Evolutionary conservation across 2,329 filamentous ascomycete genomes (phyloP), one percentile per base, ranked within the genome.

Genomic region (Pestalotiopsis sp.): DNA sequence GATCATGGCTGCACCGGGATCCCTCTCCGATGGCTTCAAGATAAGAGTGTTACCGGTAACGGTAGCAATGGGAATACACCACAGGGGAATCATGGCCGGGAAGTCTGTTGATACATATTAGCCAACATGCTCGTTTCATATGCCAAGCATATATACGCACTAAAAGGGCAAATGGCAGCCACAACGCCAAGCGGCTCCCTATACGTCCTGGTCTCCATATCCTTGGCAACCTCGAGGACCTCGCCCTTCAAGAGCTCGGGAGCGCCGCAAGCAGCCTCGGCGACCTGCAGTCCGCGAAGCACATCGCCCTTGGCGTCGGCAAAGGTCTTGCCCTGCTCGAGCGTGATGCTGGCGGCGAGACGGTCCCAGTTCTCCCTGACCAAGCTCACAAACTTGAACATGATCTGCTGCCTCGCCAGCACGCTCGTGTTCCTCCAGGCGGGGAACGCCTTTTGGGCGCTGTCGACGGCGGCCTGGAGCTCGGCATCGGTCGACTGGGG

Each of bases 61-160:
- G 58, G 93, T 93, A 61, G 93, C 93, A 74, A 96, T 92, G 52
- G 93, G 94, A 71, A 97, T 94, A 70, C 89, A 94, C 93, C 93
- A 97, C n/a, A 97, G 86, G 3, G 93, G 94, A 79, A 97, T 96
- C 93, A 97, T 97, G 75, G 93, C 93, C 58, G 93, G 93, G 83
- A 96, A 96, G 85, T 96, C 91, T 93, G 70, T 66, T 74, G 73
- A 65, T 39, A 52, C 17, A 63, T 23, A 68, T 65, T 27, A 70
- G 61, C 31, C n/a, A 59, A 27, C n/a, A n/a, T 5, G n/a, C 9
- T n/a, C 23, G 59, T 59, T 61, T 41, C 27, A 41, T 56, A 14
- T 13, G 27, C 9, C 38, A 52, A 52, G 13, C 74, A 71, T 39
- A 45, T 65, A 23, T 63, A 83, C 90, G 80, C 79, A 94, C 91